Base-by-base conservation (phyloP, 2,329 filamentous ascomycete genomes). In the Didymella glomerata region DNA sequence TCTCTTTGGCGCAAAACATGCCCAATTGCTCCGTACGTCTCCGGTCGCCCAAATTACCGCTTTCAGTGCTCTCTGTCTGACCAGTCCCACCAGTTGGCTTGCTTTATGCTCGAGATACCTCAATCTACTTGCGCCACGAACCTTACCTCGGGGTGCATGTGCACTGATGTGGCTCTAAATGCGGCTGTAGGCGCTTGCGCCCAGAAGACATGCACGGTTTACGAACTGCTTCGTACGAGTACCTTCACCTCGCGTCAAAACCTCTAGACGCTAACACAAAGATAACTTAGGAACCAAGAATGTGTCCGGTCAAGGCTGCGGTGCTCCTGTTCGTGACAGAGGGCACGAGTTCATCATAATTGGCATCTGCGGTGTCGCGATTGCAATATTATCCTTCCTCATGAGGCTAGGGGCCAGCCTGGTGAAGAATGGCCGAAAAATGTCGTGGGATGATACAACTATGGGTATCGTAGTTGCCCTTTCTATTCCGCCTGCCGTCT, bases 121-220 rank as follows among this genome's bases (percentile, higher is more conserved):
- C 64, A 70, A 59, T 80, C 79, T 1, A 62, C 61, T 10, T 81
- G 80, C 57, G 65, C 72, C 4, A 59, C 69, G 1, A 77, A 79
- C 4, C 69, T 81, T 53, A 69, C 73, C 44, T 67, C 69, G 18
- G 54, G 54, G 28, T 82, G 80, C 56, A 69, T 81, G 22, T 82
- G 80, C 61, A 73, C 66, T 1, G 72, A 80, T 59, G 53, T 54
- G 1, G 61, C 67, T 2, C 68, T 81, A 27, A 75, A 73, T 22
- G 61, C 57, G 0, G 61, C 68, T 22, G 67, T 80, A 4, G 68
- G 71, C 9, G 36, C 62, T 14, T 82, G 80, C 38, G 73, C 81
- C 5, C 16, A 59, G 11, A 40, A 67, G 16, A 72, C 78, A 9
- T 70, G 68, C 63, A 79, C 75, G 1, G 67, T 79, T 34, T 73